Evolutionary conservation across 148 eudicot species (phyloP), one percentile per base, ranked within the genome.

Genomic region (Mesembryanthemum crystallinum): DNA sequence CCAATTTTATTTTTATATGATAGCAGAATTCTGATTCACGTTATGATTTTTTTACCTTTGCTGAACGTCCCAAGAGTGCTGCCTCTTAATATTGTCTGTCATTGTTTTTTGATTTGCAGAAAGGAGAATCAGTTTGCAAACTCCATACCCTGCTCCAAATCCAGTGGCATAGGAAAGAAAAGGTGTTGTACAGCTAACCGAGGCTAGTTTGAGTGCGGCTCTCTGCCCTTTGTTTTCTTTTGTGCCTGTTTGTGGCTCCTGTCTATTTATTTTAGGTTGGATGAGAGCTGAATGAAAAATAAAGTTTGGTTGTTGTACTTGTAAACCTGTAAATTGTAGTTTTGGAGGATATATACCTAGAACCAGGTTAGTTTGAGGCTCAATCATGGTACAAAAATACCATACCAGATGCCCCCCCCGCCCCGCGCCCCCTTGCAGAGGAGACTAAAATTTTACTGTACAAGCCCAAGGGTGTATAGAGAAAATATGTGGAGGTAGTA

Each of bases 181-280:
- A 80, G 83, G 78, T 42, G 80, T 81, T 89, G 91, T 89, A 91
- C 91, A 89, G 93, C 90, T 91, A 89, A 91, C 93, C 64, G 81
- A 84, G 82, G 86, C 88, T 76, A 89, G 88, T 82, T 75, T 83
- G 79, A 73, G 73, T 23, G 78, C 43, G 81, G 61, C 78, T 84
- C 70, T 76, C 80, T 77, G 39, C 64, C 76, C 75, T 35, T 77
- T 42, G 64, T 57, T 65, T 76, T 51, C 45, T 65, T 78, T 33
- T 65, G 73, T 76, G 72, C 51, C 82, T 79, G 79, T 67, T 73
- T 76, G 62, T 78, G 60, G 80, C 82, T 82, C 79, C 65, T 77
- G 65, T 76, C 82, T 80, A 68, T 42, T 69, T 63, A 52, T 70
- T 51, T 72, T 73, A 71, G 79, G 79, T 67, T 33, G 74, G 82